Evolutionary conservation across 2,329 filamentous ascomycete species (phyloP).

Genomic region (Amesomyces nigricolor): DNA sequence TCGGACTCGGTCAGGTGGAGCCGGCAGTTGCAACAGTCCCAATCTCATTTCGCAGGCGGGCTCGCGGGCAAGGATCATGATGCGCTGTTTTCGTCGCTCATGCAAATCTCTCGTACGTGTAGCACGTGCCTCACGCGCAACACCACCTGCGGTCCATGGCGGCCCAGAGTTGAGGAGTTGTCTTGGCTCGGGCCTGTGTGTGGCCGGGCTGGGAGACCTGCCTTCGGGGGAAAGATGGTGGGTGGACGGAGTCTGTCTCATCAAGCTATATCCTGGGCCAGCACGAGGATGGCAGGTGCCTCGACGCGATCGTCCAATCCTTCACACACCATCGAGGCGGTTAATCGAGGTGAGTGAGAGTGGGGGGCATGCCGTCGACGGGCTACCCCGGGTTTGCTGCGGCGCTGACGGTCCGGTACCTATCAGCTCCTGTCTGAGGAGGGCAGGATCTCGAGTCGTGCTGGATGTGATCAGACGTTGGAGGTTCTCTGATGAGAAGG

Average conservation of each 20-base stretch:
- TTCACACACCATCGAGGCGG: too few species aligned
- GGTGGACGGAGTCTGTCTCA: background rate
- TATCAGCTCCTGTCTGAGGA: background rate
- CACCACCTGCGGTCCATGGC: background rate
- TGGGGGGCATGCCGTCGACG: background rate
- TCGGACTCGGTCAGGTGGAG: background rate
- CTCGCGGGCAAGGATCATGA: conserved; percentile 8
- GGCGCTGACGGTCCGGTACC: background rate
- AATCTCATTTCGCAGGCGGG: conserved; percentile 4
- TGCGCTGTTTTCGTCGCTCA: background rate
- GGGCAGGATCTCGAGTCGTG: background rate
- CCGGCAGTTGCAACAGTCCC: background rate
- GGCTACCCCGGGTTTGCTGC: conserved; percentile 1
- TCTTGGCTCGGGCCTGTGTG: background rate
- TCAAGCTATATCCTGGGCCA: too few species aligned
- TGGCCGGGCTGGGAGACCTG: background rate
- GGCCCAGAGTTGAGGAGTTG: background rate
- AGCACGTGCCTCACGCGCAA: background rate
- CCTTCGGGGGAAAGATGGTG: background rate
- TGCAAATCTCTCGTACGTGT: background rate
- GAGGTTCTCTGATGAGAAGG: background rate
- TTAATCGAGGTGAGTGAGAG: too few species aligned
- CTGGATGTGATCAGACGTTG: background rate
- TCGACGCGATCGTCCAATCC: conserved; percentile 8
- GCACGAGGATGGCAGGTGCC: conserved; percentile 12